These are phyloP conservation scores for Daedaleopsis sinensis DNA, from an alignment of 768 basidiomycete genomes.

Conservation along the genomic window DNA sequence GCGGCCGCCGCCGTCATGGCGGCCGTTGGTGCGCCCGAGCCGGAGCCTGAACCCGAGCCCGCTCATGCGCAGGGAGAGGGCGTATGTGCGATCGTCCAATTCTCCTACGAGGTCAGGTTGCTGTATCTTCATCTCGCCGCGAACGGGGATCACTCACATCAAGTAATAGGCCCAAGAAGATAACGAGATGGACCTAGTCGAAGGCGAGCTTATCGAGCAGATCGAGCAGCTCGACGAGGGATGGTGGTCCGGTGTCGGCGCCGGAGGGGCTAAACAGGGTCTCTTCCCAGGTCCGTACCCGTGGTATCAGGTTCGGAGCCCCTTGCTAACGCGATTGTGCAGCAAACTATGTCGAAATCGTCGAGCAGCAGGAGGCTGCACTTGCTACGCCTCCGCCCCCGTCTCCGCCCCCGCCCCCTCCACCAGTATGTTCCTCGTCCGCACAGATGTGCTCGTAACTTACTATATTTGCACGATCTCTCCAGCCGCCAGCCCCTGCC, in stretches of 20 bases:
- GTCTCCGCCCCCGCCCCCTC: constrained; percentile 59
- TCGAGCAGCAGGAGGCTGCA: constrained; percentile 56
- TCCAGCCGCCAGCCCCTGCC: constrained; percentile 39
- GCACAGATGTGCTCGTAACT: neutral
- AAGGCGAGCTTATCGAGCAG: constrained; percentile 82
- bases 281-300: constrained; percentile 77
- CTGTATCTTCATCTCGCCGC: neutral
- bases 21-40: constrained; percentile 29
- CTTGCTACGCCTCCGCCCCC: constrained; percentile 55
- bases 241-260: constrained; percentile 87
- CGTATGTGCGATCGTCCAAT: constrained; percentile 73
- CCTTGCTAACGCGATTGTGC: neutral
- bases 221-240: constrained; percentile 87
- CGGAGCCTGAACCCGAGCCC: constrained; percentile 41
- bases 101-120: constrained; percentile 69
- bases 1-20: constrained; percentile 37
- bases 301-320: constrained; percentile 1
- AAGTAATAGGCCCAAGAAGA: constrained; percentile 69
- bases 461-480: neutral
- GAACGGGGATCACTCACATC: neutral
- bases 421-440: constrained; percentile 35
- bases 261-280: constrained; percentile 67
- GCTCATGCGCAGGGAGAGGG: constrained; percentile 46
- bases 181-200: constrained; percentile 79
- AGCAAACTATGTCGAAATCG: constrained; percentile 88